Percentiles rank a stretch among this genome's conserved stretches.
Evolutionary conservation across 2,329 filamentous ascomycete genomes (phyloP).

Genomic region (Talaromyces sp.): DNA sequence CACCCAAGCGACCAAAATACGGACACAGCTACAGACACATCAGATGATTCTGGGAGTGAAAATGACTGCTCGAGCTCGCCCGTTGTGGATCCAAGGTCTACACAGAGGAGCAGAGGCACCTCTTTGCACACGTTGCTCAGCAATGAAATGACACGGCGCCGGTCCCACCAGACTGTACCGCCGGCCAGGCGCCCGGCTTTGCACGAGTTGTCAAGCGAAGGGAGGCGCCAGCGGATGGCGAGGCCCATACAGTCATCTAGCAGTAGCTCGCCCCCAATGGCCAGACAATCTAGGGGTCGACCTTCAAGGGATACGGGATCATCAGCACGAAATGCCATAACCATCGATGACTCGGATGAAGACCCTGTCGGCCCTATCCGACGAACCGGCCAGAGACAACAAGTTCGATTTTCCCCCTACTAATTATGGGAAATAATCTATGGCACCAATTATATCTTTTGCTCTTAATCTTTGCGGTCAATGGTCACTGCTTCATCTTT

Average conservation of each 20-base stretch:
- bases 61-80: conserved; percentile 14
- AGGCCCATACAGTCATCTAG: no score
- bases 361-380: conserved; percentile 28
- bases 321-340: conserved; percentile 18
- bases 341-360: conserved; percentile 25
- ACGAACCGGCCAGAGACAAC: conserved; percentile 22
- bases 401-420: conserved; percentile 25
- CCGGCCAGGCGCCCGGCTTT: no score
- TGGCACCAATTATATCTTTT: neutral
- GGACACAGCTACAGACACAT: neutral
- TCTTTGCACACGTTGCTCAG: no score
- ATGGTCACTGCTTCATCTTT: conserved; percentile 5
- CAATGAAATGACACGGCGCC: no score
- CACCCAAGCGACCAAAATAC: no score
- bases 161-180: no score
- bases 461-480: neutral
- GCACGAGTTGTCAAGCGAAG: no score
- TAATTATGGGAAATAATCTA: conserved; percentile 5
- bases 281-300: neutral
- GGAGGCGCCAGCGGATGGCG: no score
- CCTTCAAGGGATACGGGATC: conserved; percentile 9
- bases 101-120: no score
- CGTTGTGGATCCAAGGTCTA: no score
- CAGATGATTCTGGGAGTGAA: conserved; percentile 12
- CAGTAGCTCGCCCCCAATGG: conserved; percentile 17